Conservation (phyloP, 1,284 basidiomycete genomes). For the Coniferiporia sulphurascens region DNA sequence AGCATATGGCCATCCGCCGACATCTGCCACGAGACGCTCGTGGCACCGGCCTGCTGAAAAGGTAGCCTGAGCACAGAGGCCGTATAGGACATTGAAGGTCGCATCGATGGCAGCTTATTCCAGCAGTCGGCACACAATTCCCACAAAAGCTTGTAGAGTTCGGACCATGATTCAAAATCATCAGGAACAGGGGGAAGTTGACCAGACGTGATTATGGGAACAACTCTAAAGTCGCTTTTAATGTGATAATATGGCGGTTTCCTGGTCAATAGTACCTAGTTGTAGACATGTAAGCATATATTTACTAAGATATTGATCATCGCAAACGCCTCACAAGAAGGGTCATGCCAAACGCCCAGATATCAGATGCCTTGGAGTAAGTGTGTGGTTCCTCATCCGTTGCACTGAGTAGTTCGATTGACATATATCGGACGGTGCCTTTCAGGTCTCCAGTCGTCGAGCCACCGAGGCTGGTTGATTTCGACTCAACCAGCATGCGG, state of each 20-base stretch:
- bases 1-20: constrained; percentile 1
- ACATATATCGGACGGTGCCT: not conserved
- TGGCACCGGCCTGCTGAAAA: not conserved
- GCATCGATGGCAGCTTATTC: too few species aligned
- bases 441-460: not conserved
- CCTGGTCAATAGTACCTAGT: constrained; percentile 2
- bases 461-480: not conserved
- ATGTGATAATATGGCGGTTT: constrained; percentile 1
- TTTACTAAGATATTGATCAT: not conserved
- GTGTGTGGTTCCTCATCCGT: not conserved
- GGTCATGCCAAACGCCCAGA: constrained; percentile 16
- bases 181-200: not conserved
- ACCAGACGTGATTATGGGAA: not conserved
- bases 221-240: constrained; percentile 5
- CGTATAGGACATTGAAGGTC: too few species aligned
- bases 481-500: constrained; percentile 1
- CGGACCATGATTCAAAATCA: not conserved
- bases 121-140: too few species aligned
- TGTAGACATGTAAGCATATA: not conserved
- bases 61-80: too few species aligned
- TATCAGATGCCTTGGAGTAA: not conserved
- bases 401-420: not conserved
- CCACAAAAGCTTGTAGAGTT: too few species aligned
- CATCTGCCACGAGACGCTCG: constrained; percentile 3
- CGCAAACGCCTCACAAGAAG: constrained; percentile 3